Percentiles rank a stretch among this genome's conserved stretches.
phyloP scores from a whole-genome alignment of 257 asterid genomes.

The Lycium ferocissimum region DNA sequence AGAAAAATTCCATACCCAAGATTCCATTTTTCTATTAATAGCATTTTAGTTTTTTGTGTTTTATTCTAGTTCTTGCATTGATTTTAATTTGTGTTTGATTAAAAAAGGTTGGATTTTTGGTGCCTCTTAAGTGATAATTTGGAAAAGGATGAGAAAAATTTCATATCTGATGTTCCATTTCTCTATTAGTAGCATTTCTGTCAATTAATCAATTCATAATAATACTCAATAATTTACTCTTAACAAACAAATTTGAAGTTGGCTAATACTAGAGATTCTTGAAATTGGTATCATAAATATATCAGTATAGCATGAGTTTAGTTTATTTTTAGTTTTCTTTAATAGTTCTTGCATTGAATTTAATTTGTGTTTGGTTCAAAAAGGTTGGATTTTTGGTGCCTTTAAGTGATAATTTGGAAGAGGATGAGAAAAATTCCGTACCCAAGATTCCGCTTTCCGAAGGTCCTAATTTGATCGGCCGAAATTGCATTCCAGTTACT shows the following conservation, averaged over 20 bases:
- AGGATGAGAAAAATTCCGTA: constrained; percentile 47
- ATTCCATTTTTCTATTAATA: constrained; percentile 35
- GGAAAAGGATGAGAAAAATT: background rate
- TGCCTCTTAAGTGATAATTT: constrained; percentile 49
- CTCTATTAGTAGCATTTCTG: too few relatives aligned
- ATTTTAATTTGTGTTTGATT: constrained; percentile 41
- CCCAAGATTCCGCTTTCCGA: constrained; percentile 64
- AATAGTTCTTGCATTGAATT: constrained; percentile 19
- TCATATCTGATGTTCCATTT: constrained; percentile 51
- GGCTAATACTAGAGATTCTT: background rate
- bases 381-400: constrained; percentile 57
- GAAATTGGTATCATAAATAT: background rate
- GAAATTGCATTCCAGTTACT: constrained; percentile 60
- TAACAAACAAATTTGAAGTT: background rate
- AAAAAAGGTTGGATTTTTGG: constrained; percentile 54
- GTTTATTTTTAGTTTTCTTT: background rate
- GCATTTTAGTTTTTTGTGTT: too few relatives aligned
- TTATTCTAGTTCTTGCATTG: background rate
- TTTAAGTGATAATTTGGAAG: constrained; percentile 58
- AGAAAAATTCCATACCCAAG: constrained; percentile 55
- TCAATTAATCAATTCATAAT: too few relatives aligned
- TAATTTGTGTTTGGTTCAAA: constrained; percentile 45
- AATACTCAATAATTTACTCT: background rate
- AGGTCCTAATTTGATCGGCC: constrained; percentile 77
- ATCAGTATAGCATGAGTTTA: background rate